Evolutionary conservation across 805 yeast genomes (phyloP).

Genomic region (Teunomyces kruisii): DNA sequence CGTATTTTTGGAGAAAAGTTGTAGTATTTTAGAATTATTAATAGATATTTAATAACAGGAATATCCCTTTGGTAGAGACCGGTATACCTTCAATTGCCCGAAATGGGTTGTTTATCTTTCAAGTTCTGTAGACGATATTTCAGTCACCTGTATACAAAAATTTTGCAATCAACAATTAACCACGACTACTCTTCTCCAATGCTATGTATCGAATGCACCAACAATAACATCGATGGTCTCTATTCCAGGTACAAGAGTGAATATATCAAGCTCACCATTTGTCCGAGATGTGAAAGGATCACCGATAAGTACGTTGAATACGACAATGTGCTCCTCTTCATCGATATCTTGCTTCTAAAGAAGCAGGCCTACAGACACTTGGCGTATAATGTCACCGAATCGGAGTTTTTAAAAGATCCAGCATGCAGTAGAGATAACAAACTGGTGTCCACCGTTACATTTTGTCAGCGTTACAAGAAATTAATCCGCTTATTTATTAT

Average conservation of each 20-base stretch:
- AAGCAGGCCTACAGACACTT: conserved; percentile 88
- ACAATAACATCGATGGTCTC: conserved; percentile 56
- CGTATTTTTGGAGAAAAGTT: not conserved
- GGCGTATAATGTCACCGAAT: conserved; percentile 64
- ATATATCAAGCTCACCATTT: conserved; percentile 77
- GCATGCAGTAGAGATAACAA: not conserved
- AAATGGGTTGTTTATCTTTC: not conserved
- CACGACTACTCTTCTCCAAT: conserved; percentile 31
- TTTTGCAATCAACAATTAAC: not conserved
- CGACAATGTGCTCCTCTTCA: conserved; percentile 78
- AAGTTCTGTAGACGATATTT: not conserved
- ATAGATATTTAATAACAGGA: too few species aligned
- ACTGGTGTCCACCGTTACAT: conserved; percentile 1
- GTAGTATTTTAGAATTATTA: not conserved
- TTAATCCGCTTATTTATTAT: conserved; percentile 53
- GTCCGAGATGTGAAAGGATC: conserved; percentile 65
- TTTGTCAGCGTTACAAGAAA: conserved; percentile 19
- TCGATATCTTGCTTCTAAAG: conserved; percentile 79
- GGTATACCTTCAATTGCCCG: not conserved
- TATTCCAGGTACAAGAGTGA: conserved; percentile 73
- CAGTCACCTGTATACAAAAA: not conserved
- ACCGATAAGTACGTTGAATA: conserved; percentile 92
- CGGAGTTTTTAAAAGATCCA: conserved; percentile 13
- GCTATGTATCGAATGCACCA: conserved; percentile 90
- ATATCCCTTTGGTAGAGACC: too few species aligned